These are phyloP conservation scores for Schizochytrium sp. DNA, from an alignment of 108 stramenopile species.

Conservation along the genomic window DNA sequence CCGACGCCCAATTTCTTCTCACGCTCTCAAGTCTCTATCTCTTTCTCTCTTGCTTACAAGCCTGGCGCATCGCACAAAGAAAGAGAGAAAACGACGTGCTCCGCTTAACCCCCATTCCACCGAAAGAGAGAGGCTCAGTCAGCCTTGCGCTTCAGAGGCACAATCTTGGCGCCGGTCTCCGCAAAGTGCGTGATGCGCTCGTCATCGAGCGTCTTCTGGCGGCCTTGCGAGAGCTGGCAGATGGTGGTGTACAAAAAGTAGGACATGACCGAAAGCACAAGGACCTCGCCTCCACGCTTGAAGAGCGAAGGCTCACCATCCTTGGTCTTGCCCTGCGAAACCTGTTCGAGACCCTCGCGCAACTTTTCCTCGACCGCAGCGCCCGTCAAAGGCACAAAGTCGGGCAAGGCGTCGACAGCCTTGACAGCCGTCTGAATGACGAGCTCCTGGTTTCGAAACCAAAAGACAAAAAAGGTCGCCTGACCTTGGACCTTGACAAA, in stretches of 20 bases:
- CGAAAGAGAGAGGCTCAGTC: neutral
- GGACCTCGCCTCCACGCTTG: neutral
- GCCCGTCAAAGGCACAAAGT: neutral
- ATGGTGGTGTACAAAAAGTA: neutral
- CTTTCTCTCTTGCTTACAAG: no score
- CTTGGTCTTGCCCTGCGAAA: constrained; percentile 14
- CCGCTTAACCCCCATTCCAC: neutral
- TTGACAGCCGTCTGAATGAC: neutral
- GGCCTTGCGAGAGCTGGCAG: neutral
- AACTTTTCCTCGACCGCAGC: neutral
- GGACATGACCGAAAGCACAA: neutral
- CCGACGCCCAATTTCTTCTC: no score
- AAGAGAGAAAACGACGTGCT: no score
- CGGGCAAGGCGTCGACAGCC: neutral
- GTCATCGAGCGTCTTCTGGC: neutral
- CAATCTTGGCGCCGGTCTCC: neutral
- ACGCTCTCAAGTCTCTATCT: no score
- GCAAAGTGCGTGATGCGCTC: neutral
- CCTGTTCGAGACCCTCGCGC: neutral
- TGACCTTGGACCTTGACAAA: constrained; percentile 34
- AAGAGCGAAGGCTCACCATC: constrained; percentile 4
- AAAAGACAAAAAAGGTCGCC: neutral
- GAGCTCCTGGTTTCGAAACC: constrained; percentile 14
- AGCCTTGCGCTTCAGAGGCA: neutral
- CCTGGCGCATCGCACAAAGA: no score